A percentile compares a stretch with the other conserved stretches of the same genome.
Evolutionary conservation across 2,329 filamentous ascomycete species (phyloP).

Genomic region (Dendrostoma leiphaemia): DNA sequence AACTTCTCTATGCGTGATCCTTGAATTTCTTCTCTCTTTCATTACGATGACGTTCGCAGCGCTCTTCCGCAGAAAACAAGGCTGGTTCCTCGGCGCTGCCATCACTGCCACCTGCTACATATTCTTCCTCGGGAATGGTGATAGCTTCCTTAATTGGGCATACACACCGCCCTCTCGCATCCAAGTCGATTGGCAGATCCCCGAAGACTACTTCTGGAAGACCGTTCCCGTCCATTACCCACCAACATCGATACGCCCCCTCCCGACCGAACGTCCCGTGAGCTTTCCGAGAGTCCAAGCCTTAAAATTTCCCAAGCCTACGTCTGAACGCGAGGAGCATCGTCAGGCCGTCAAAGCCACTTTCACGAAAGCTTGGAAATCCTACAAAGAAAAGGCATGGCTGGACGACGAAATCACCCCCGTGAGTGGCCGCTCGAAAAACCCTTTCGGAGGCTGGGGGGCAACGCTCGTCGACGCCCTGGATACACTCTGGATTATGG

Average conservation of each 20-base stretch:
- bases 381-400: conserved; percentile 15
- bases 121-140: neutral
- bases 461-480: conserved; percentile 18
- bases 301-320: no score
- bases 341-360: conserved; percentile 14
- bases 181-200: conserved; percentile 1
- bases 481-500: conserved; percentile 19
- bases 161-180: neutral
- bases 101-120: neutral
- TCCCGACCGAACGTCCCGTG: conserved; percentile 11
- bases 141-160: neutral
- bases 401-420: conserved; percentile 12
- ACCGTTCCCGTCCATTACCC: conserved; percentile 10
- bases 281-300: conserved; percentile 7
- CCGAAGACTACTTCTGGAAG: conserved; percentile 18
- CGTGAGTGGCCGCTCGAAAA: neutral
- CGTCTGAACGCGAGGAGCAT: conserved; percentile 1
- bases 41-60: neutral
- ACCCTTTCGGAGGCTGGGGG: conserved; percentile 17
- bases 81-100: neutral
- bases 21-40: no score
- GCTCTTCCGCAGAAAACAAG: neutral
- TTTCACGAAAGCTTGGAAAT: conserved; percentile 10
- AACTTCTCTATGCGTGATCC: no score
- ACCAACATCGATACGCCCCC: neutral